Evolutionary conservation across 1,139 yeast species (phyloP).

Genomic region (Diutina catenulata): DNA sequence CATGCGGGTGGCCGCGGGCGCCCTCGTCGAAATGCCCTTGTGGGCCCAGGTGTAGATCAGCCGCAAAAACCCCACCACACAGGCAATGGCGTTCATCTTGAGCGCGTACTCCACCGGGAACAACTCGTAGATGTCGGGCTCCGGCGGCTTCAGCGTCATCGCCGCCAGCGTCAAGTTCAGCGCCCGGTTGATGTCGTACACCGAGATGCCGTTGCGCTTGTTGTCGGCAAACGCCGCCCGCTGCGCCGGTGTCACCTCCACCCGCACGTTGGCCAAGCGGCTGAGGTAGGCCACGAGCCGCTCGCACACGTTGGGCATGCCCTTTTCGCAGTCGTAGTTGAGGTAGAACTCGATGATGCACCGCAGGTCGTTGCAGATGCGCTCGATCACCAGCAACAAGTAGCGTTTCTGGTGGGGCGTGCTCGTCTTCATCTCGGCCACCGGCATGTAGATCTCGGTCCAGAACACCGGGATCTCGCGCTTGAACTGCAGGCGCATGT

Average conservation of each 20-base stretch:
- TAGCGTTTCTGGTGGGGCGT: constrained; percentile 89
- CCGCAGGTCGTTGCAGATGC: constrained; percentile 80
- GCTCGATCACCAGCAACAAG: constrained; percentile 63
- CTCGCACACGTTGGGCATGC: constrained; percentile 80
- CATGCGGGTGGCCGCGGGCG: constrained; percentile 24
- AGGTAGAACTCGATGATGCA: constrained; percentile 85
- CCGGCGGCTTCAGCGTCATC: constrained; percentile 49
- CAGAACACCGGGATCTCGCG: constrained; percentile 89
- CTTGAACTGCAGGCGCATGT: constrained; percentile 78
- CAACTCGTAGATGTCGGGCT: constrained; percentile 39
- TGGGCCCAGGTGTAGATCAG: constrained; percentile 87
- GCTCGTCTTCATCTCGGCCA: constrained; percentile 83
- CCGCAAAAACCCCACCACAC: constrained; percentile 72
- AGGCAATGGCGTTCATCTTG: constrained; percentile 69
- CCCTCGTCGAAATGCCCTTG: constrained; percentile 33
- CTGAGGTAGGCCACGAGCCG: constrained; percentile 68
- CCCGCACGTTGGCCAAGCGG: constrained; percentile 56
- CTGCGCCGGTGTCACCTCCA: constrained; percentile 63
- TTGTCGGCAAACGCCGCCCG: constrained; percentile 55
- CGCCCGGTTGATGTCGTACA: constrained; percentile 60
- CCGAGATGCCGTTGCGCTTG: constrained; percentile 49
- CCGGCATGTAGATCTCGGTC: constrained; percentile 89
- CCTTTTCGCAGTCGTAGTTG: constrained; percentile 88
- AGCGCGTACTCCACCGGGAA: constrained; percentile 76
- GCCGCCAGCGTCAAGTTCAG: constrained; percentile 69